Conservation (phyloP, 2,329 filamentous ascomycete species). For the Fusarium stilboides region DNA sequence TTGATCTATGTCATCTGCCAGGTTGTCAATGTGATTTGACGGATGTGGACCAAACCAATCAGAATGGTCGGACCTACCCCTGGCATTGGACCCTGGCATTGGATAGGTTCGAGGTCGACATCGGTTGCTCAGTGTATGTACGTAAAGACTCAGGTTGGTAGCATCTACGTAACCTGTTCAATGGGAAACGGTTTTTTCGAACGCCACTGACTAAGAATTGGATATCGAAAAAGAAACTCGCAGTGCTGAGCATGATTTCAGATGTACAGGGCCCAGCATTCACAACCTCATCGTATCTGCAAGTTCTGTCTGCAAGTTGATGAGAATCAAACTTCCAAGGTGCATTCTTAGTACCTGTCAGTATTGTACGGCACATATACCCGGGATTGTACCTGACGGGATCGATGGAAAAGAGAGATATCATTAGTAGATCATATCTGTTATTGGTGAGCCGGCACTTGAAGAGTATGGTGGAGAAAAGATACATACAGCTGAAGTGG, state of each 20-base stretch:
- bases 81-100: background rate
- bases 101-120: background rate
- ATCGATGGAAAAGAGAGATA: conserved; percentile 10
- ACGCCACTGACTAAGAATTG: conserved; percentile 1
- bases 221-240: background rate
- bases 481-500: conserved; percentile 25
- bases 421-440: conserved; percentile 10
- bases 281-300: background rate
- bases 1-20: too few relatives aligned
- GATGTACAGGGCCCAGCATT: background rate
- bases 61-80: background rate
- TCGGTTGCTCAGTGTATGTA: too few relatives aligned
- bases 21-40: too few relatives aligned
- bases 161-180: conserved; percentile 5
- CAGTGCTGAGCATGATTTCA: background rate
- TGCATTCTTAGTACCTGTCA: background rate
- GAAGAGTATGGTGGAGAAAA: conserved; percentile 12
- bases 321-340: conserved; percentile 1
- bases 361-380: background rate
- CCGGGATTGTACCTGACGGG: conserved; percentile 6
- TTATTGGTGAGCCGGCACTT: conserved; percentile 36
- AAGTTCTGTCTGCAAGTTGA: background rate
- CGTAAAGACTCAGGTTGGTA: conserved; percentile 5
- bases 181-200: background rate
- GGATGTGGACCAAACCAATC: background rate